Conservation (phyloP, 176 grass and related monocot genomes). For the Zea luxurians region DNA sequence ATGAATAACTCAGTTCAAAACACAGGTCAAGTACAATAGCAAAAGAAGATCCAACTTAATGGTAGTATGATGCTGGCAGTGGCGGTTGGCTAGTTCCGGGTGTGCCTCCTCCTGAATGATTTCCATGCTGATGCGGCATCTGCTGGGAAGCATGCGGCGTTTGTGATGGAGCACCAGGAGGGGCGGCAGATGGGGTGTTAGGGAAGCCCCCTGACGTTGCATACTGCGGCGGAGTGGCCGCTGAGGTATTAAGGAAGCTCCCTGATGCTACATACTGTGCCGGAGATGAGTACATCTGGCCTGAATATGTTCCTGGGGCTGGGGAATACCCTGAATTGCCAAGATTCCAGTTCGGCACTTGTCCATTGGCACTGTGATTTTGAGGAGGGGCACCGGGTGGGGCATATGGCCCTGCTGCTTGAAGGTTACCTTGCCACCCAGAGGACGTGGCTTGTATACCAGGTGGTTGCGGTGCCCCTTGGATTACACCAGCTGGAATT, state of each 20-base stretch:
- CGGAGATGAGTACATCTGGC: slow-evolving; percentile 52
- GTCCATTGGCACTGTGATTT: slow-evolving; percentile 32
- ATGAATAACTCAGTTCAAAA: slow-evolving; percentile 6
- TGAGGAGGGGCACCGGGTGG: slow-evolving; percentile 35
- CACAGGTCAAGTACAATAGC: background rate
- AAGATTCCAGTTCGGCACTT: slow-evolving; percentile 53
- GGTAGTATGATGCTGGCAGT: slow-evolving; percentile 40
- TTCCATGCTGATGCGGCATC: slow-evolving; percentile 46
- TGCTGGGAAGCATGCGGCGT: slow-evolving; percentile 49
- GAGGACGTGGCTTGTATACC: slow-evolving; percentile 37
- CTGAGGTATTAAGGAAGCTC: slow-evolving; percentile 2
- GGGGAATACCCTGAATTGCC: slow-evolving; percentile 46
- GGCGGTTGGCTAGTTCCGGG: slow-evolving; percentile 44
- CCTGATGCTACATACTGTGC: slow-evolving; percentile 37
- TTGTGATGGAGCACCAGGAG: slow-evolving; percentile 27
- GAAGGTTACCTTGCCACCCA: slow-evolving; percentile 63
- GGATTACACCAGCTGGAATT: slow-evolving; percentile 50
- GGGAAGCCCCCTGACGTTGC: slow-evolving; percentile 37
- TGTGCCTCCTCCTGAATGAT: slow-evolving; percentile 38
- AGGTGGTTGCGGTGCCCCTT: slow-evolving; percentile 46
- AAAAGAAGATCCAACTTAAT: slow-evolving; percentile 27
- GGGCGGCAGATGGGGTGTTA: background rate
- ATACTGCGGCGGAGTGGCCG: slow-evolving; percentile 10
- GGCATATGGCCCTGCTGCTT: slow-evolving; percentile 43
- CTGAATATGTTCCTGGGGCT: slow-evolving; percentile 51